These are phyloP conservation scores for Scalesia atractyloides DNA, from an alignment of 129 eudicot species.

Conservation along the genomic window DNA sequence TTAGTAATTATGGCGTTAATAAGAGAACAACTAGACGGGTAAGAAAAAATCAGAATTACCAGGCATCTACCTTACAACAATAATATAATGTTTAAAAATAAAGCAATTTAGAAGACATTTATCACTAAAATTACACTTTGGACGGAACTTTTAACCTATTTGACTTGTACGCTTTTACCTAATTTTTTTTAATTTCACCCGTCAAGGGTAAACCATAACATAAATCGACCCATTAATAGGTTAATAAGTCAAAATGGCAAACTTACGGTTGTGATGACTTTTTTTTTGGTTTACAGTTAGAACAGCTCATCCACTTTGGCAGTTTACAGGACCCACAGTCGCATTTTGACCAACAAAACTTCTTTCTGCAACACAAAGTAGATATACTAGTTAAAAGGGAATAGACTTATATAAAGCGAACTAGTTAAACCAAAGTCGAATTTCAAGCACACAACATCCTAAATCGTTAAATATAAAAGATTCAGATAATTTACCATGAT, in stretches of 20 bases:
- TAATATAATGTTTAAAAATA: conserved; percentile 1
- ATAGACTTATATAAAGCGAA: no score
- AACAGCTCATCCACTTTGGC: conserved; percentile 34
- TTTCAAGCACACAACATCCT: no score
- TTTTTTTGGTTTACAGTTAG: conserved; percentile 23
- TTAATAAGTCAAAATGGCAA: neutral
- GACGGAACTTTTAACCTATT: neutral
- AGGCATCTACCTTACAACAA: neutral
- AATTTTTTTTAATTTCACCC: neutral
- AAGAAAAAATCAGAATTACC: neutral
- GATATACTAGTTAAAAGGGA: no score
- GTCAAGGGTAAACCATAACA: no score
- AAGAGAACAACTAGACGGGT: neutral
- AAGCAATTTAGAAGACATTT: neutral
- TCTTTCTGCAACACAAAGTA: conserved; percentile 28
- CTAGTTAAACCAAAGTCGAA: no score
- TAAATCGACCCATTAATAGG: no score
- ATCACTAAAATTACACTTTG: neutral
- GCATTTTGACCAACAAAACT: conserved; percentile 32
- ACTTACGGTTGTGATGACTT: conserved; percentile 35
- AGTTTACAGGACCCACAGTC: conserved; percentile 26
- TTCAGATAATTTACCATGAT: no score
- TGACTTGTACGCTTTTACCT: neutral
- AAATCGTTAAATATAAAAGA: no score
- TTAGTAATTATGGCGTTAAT: neutral